Base-by-base conservation (phyloP, 805 yeast genomes). In the Hanseniaspora valbyensis region DNA sequence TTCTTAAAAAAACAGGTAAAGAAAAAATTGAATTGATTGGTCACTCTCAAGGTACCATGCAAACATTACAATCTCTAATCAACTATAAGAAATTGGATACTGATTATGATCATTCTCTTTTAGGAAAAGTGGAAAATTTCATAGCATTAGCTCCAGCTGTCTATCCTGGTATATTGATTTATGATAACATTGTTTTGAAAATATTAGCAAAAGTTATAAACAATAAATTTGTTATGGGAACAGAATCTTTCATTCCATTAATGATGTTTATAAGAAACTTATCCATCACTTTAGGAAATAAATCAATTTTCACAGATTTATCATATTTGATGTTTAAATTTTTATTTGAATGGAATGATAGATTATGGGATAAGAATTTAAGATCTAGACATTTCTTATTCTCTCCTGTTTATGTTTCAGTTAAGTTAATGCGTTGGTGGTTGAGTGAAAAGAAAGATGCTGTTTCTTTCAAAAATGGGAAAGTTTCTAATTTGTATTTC, bases 21-120 rank as follows among this genome's bases (percentile, higher is more conserved):
- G 59, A 61, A 3, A 74, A 79, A 57, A 57, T 89, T 7, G 72
- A 81, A 0, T 64, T 90, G 21, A 72, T 81, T 9, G 89, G 89
- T 1, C 98, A 90, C 62, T 85, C 95, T 14, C 97, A 92, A 66
- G 97, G 97, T 0, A 88, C 96, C 1, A 78, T 96, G 0, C 95
- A 89, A 63, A 73, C 83, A 0, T 82, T 87, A 50, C 67, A 83
- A 58, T 76, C 87, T 43, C 67, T 92, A 32, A 73, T 82, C 16
- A 67, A 69, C 48, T 74, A 73, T 21, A 63, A 60, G 37, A 39
- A 56, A 18, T 29, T 64, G 2, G 51, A 39, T 19, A 40, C 40
- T 13, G 61, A 59, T 37, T 34, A 53, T 25, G 54, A 59, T 25
- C 54, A 57, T 9, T 61, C 28, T 70, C 75, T 46, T 22, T 77